phyloP scores from a whole-genome alignment of 805 yeast species.

The Zygosaccharomyces gambellarensis region DNA sequence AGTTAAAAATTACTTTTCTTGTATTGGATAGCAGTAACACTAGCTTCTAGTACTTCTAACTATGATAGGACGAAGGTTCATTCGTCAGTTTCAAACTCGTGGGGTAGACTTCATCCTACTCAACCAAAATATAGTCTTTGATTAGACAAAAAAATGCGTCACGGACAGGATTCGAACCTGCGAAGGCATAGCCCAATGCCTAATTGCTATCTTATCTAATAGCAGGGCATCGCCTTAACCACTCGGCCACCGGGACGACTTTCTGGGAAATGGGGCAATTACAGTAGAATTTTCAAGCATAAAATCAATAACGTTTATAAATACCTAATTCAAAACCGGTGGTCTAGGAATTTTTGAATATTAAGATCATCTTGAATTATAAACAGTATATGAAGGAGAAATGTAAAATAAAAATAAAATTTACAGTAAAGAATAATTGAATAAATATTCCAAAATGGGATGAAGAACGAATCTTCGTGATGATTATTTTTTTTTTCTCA shows the following conservation, averaged over 20 bases:
- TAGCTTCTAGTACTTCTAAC: no score
- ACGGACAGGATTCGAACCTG: slow-evolving; percentile 99
- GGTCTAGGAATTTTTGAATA: neutral
- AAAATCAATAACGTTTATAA: no score
- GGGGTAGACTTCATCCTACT: no score
- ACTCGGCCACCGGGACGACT: slow-evolving; percentile 76
- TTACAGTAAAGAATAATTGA: neutral
- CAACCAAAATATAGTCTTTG: no score
- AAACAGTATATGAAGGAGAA: slow-evolving; percentile 1
- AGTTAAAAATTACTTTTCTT: no score
- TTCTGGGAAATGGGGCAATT: no score
- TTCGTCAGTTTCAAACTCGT: no score
- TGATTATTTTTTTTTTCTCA: neutral
- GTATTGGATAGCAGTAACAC: no score
- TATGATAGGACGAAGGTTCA: no score
- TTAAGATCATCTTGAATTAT: neutral
- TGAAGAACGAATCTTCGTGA: neutral
- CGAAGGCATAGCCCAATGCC: slow-evolving; percentile 92
- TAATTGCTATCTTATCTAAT: slow-evolving; percentile 46
- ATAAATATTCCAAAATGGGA: neutral
- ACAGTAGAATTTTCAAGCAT: no score
- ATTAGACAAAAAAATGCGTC: slow-evolving; percentile 53
- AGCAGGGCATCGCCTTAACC: slow-evolving; percentile 94
- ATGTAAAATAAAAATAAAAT: neutral
- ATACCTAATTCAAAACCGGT: no score